Base-by-base conservation (phyloP, 140 eudicot genomes). In the Oenanthe javanica region DNA sequence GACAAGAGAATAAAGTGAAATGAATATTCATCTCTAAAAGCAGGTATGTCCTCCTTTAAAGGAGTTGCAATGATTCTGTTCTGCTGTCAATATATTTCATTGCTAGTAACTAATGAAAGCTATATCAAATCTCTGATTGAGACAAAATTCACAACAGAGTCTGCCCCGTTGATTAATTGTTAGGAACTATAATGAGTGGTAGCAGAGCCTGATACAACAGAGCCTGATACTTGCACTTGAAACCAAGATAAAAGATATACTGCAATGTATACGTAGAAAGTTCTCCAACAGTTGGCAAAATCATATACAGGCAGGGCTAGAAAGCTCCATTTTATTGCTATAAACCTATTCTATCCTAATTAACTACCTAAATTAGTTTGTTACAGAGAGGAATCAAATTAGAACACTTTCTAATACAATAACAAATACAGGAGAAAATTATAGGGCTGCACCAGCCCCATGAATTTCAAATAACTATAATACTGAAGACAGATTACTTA, bases 261-360 rank as follows among this genome's bases (percentile, higher is more conserved):
- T 14, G 45, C 72, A 25, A 25, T 25, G 42, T 25, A 31, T 11
- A 66, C 9, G 11, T 31, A 66, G 70, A 61, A 61, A 66, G 42
- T 1, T 66, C 72, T 66, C 18, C 18, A 66, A 1, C 18, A 66
- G 16, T 23, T n/a, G 8, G 15, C 43, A 66, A 69, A 31, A 11
- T 36, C 43, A 69, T 27, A 14, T 42, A 72, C 38, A 45, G 54
- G 12, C 77, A 75, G 78, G 47, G 78, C 78, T 48, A 11, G 12
- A 12, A 75, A 59, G 61, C 78, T 75, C n/a, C 61, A 31, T 23
- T 75, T 75, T 48, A 75, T 47, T 74, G 21, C 42, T 21, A 47
- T n/a, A 23, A 74, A 74, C 16, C 77, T n/a, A 15, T 25, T 75
- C 51, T 19, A 74, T 47, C 38, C 78, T 74, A 47, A n/a, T 11